Conservation (phyloP, 163 green algal species). For the Volvox carteri region DNA sequence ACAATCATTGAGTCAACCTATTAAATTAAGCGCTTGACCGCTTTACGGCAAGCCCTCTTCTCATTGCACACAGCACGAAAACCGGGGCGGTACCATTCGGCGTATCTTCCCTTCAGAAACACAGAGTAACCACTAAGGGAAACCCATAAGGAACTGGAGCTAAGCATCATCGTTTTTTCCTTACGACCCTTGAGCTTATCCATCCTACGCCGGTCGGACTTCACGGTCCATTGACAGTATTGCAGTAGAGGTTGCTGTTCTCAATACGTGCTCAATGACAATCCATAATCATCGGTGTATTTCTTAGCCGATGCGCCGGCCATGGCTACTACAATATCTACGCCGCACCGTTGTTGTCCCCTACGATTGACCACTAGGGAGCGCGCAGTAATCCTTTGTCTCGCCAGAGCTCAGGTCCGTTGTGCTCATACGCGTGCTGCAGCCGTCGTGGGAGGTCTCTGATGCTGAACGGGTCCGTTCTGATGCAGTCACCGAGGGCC, state of each 20-base stretch:
- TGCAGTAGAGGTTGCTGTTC: too few species aligned
- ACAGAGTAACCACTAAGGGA: too few species aligned
- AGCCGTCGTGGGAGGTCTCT: slow-evolving; percentile 12
- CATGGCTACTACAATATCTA: neutral
- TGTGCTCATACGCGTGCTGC: slow-evolving; percentile 3
- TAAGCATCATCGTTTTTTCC: neutral
- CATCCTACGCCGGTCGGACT: neutral
- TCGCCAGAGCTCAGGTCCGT: slow-evolving; percentile 36
- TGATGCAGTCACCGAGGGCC: neutral
- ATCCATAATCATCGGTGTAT: neutral
- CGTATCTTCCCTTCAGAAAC: too few species aligned
- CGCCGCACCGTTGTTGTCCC: neutral
- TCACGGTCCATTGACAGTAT: too few species aligned
- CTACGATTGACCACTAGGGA: neutral
- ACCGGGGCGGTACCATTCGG: neutral
- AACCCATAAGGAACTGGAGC: too few species aligned
- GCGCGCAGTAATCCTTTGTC: neutral
- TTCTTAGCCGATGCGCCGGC: slow-evolving; percentile 5
- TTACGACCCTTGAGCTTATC: neutral
- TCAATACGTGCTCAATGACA: neutral
- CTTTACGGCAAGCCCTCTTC: neutral
- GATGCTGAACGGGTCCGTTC: neutral
- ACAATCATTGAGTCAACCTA: neutral
- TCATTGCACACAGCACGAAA: neutral
- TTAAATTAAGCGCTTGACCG: neutral